These are phyloP conservation scores for Xylaria castorea DNA, from an alignment of 495 filamentous ascomycete genomes.

Conservation along the genomic window DNA sequence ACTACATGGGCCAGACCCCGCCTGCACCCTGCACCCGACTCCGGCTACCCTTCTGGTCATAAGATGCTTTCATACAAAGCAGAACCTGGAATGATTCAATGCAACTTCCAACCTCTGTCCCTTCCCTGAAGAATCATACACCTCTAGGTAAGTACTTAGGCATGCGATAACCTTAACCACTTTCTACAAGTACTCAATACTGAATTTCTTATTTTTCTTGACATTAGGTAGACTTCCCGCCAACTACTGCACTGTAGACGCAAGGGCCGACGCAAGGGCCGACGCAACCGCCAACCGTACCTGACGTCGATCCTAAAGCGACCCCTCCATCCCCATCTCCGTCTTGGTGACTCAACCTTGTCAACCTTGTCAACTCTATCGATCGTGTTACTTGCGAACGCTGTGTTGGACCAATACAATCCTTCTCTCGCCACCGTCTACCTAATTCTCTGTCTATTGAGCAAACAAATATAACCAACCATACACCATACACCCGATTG, in stretches of 20 bases:
- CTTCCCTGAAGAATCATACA: not conserved
- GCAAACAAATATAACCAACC: not conserved
- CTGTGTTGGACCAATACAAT: conserved; percentile 5
- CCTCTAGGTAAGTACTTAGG: not conserved
- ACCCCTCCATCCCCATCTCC: not conserved
- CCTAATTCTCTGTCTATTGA: not conserved
- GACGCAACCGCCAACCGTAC: not conserved
- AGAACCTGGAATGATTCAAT: not conserved
- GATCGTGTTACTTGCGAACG: not conserved
- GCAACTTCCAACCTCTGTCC: not conserved
- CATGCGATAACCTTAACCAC: not conserved
- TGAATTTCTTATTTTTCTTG: not conserved
- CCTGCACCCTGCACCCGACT: not conserved
- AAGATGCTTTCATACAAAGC: not conserved
- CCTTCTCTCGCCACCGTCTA: not conserved
- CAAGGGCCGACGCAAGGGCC: no score
- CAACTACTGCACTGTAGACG: no score
- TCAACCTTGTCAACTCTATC: not conserved
- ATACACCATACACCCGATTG: not conserved
- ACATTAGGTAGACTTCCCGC: not conserved
- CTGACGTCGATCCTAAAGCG: not conserved
- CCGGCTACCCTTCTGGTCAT: conserved; percentile 6
- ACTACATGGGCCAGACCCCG: not conserved
- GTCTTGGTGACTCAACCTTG: not conserved
- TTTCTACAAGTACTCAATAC: not conserved